Evolutionary conservation across 495 filamentous ascomycete species (phyloP).

Genomic region (Tetracladium setigerum): DNA sequence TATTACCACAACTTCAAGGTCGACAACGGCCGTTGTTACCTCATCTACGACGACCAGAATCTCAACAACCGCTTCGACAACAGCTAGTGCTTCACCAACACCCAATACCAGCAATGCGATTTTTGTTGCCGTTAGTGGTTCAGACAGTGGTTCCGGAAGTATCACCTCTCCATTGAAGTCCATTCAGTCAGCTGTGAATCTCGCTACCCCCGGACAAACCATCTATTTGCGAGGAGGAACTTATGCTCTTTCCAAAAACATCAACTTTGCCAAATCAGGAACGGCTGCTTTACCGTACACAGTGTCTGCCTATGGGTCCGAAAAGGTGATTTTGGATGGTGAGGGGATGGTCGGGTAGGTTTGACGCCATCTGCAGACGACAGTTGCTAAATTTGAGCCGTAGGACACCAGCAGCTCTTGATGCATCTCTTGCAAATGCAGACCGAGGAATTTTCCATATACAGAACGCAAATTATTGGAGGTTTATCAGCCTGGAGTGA

Average conservation of each 20-base stretch:
- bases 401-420: conserved; percentile 20
- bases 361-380: not conserved
- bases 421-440: conserved; percentile 13
- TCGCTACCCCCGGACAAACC: conserved; percentile 19
- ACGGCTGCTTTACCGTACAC: conserved; percentile 19
- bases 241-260: conserved; percentile 20
- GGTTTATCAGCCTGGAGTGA: conserved; percentile 20
- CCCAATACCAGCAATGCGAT: conserved; percentile 2
- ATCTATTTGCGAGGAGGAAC: conserved; percentile 25
- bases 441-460: conserved; percentile 23
- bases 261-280: conserved; percentile 22
- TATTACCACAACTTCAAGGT: too few relatives aligned
- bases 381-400: not conserved
- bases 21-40: too few relatives aligned
- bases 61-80: too few relatives aligned
- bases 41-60: too few relatives aligned
- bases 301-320: conserved; percentile 16
- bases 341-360: conserved; percentile 17
- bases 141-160: conserved; percentile 18
- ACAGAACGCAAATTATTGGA: conserved; percentile 22
- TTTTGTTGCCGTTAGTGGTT: conserved; percentile 22
- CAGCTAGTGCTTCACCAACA: too few relatives aligned
- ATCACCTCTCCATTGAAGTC: conserved; percentile 21
- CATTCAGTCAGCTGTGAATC: conserved; percentile 23
- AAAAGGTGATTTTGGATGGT: conserved; percentile 24